Evolutionary conservation across 768 basidiomycete genomes (phyloP), one percentile per base, ranked within the genome.

Genomic region (Xerocomellus dryophilus): DNA sequence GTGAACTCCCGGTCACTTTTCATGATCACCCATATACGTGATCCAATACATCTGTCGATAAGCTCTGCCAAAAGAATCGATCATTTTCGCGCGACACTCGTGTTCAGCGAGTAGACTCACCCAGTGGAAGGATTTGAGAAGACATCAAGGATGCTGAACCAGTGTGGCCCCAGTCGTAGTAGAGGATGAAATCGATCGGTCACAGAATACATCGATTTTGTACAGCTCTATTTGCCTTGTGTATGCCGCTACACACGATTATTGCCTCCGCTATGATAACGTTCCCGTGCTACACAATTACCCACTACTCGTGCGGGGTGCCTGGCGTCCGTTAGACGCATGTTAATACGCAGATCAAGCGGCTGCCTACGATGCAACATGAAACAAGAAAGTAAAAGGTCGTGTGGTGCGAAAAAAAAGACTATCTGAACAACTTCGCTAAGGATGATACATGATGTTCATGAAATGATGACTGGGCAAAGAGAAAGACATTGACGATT

Each of bases 11-110:
- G 87, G 57, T 99, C 94, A 62, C 81, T 86, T 76, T 98, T 98
- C 93, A 97, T 98, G 70, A 98, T 85, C 64, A 98, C 96, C 92
- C 93, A 97, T 67, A 98, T 95, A 45, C 85, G 83, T 32, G 93
- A 96, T 52, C 96, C 96, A 69, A 98, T 98, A 68, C 96, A 98
- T 69, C 90, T 83, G 71, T 99, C 96, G 65, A 99, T 96, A 41
- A 99, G 80, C 71, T 98, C 96, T 95, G 49, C 51, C 29, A 42
- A 36, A 18, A 17, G 7, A 21, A 36, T 20, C 35, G 1, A 20
- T 61, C 44, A 49, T 36, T 40, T 4, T 47, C 20, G 27, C 2
- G 34, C 36, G 18, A 31, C 9, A 21, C 36, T 41, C 55, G 20
- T 47, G 23, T 15, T 47, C 49, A 42, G 41, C 18, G 18, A 42